Conservation (phyloP, 2,329 filamentous ascomycete species). For the Septoria petroselini region DNA sequence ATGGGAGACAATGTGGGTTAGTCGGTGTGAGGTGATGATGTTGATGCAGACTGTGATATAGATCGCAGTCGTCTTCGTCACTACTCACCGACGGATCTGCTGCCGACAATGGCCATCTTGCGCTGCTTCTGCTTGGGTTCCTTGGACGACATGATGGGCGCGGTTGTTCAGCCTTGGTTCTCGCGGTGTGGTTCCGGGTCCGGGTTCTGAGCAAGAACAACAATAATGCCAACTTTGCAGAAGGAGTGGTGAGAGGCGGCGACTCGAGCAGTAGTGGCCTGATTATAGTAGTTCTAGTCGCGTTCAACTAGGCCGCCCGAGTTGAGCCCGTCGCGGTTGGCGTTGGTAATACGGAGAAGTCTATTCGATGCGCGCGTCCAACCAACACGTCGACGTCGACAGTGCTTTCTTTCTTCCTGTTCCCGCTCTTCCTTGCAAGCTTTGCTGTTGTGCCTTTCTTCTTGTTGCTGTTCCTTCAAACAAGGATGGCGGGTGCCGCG, state of each 20-base stretch:
- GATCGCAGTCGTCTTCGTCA: too few species aligned
- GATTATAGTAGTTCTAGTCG: not conserved
- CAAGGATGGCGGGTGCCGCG: not conserved
- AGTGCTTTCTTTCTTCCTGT: too few species aligned
- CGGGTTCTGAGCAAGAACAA: too few species aligned
- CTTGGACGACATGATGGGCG: constrained; percentile 46
- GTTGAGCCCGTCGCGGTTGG: not conserved
- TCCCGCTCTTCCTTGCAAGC: not conserved
- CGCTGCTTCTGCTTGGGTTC: constrained; percentile 75
- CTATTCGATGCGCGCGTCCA: not conserved
- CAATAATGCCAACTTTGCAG: too few species aligned
- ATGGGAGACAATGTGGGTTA: not conserved
- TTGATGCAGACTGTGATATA: too few species aligned
- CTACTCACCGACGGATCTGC: constrained; percentile 76
- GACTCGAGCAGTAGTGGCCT: too few species aligned
- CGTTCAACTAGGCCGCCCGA: not conserved
- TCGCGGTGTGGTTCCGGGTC: not conserved
- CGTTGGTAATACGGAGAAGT: constrained; percentile 5
- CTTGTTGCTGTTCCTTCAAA: not conserved
- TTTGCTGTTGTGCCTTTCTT: not conserved
- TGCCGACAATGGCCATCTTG: constrained; percentile 94
- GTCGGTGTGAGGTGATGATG: not conserved
- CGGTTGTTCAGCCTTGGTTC: not conserved
- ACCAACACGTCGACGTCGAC: too few species aligned
- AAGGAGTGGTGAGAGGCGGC: too few species aligned